These are phyloP conservation scores for Cryoendolithus antarcticus DNA, from an alignment of 2,329 filamentous ascomycete species.

Conservation along the genomic window DNA sequence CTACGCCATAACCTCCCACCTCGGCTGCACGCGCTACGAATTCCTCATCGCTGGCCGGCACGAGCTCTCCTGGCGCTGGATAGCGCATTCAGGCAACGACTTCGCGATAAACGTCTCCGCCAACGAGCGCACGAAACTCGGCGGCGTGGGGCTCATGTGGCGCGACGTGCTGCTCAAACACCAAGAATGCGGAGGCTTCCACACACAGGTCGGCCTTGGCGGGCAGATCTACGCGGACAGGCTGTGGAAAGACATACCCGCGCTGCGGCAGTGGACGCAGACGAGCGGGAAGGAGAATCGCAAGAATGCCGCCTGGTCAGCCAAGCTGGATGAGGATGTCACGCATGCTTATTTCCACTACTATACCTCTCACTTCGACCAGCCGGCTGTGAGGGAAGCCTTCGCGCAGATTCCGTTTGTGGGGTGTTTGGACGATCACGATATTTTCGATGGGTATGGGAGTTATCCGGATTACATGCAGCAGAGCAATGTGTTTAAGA, in stretches of 20 bases:
- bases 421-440: conserved; percentile 87
- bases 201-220: conserved; percentile 81
- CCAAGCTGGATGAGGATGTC: conserved; percentile 88
- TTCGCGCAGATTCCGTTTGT: conserved; percentile 96
- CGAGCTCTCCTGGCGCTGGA: conserved; percentile 89
- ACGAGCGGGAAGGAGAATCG: conserved; percentile 88
- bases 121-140: conserved; percentile 72
- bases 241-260: conserved; percentile 88
- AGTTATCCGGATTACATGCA: conserved; percentile 99
- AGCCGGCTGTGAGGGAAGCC: conserved; percentile 84
- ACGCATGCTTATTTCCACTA: conserved; percentile 97
- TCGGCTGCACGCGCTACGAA: conserved; percentile 96
- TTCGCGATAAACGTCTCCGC: conserved; percentile 80
- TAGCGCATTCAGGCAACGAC: conserved; percentile 92
- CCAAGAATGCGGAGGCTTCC: conserved; percentile 88
- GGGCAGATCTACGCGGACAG: conserved; percentile 93
- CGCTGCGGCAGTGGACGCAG: conserved; percentile 87
- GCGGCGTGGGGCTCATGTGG: conserved; percentile 94
- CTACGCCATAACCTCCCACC: conserved; percentile 90
- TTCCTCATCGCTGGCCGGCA: conserved; percentile 85
- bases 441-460: conserved; percentile 96
- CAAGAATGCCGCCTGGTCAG: conserved; percentile 83
- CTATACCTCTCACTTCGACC: conserved; percentile 96
- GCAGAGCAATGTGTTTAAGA: conserved; percentile 93
- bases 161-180: conserved; percentile 98